Conservation (phyloP, 2,329 filamentous ascomycete species). For the Paraphaeosphaeria sporulosa region DNA sequence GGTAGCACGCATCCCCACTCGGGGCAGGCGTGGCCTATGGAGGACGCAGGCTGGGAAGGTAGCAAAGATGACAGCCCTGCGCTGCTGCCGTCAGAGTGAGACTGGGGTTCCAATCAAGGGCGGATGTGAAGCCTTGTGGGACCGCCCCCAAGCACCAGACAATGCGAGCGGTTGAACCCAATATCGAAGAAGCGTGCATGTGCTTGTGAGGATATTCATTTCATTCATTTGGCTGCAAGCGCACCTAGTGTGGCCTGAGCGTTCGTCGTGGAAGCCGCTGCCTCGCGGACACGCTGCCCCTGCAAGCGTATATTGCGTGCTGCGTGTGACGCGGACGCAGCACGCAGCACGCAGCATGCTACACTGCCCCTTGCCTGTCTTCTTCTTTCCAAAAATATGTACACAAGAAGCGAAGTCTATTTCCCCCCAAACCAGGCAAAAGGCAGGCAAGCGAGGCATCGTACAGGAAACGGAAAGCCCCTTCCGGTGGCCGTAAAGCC, state of each 20-base stretch:
- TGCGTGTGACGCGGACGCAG: constrained; percentile 3
- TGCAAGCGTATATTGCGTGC: constrained; percentile 21
- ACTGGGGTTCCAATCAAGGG: background rate
- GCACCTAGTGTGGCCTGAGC: constrained; percentile 15
- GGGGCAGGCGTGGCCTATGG: background rate
- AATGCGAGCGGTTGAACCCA: background rate
- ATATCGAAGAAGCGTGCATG: background rate
- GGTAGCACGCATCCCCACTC: background rate
- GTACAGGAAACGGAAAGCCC: background rate
- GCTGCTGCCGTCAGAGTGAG: background rate
- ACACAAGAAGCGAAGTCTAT: constrained; percentile 12
- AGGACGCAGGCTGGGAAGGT: background rate
- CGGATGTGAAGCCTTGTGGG: background rate
- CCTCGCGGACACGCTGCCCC: constrained; percentile 1
- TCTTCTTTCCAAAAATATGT: constrained; percentile 25
- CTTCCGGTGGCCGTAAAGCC: background rate
- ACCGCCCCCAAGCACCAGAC: background rate
- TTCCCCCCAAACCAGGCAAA: constrained; percentile 1
- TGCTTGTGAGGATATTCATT: constrained; percentile 3
- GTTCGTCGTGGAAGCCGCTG: background rate
- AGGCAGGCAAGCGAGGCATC: background rate
- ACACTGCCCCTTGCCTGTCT: constrained; percentile 7
- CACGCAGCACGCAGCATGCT: background rate
- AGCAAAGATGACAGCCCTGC: background rate
- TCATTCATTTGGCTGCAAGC: constrained; percentile 11